Conservation (phyloP, 2,329 filamentous ascomycete genomes). For the Parasarocladium wereldwijsianum region DNA sequence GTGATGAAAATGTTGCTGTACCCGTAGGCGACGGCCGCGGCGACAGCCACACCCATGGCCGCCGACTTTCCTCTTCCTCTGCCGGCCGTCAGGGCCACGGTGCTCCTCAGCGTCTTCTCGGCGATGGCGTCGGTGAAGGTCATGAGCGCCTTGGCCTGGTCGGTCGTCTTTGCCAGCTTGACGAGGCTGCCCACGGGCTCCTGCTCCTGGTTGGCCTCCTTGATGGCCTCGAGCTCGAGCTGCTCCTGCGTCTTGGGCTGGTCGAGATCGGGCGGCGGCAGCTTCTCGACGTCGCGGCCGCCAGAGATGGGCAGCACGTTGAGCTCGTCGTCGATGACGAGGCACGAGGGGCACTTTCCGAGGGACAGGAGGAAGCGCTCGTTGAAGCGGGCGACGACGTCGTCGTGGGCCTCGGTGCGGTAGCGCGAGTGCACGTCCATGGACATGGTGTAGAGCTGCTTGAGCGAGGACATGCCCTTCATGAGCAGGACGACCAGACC, state of each 20-base stretch:
- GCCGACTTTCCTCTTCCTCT: conserved; percentile 96
- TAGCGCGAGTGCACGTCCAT: conserved; percentile 98
- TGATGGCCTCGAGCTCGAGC: conserved; percentile 70
- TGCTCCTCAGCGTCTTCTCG: conserved; percentile 89
- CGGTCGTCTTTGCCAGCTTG: conserved; percentile 74
- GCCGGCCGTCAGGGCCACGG: conserved; percentile 82
- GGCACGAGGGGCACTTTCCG: conserved; percentile 84
- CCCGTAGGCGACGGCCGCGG: conserved; percentile 84
- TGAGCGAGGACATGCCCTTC: conserved; percentile 93
- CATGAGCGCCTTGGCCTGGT: conserved; percentile 91
- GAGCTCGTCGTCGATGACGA: conserved; percentile 94
- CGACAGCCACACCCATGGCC: conserved; percentile 84
- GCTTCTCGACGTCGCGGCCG: conserved; percentile 71
- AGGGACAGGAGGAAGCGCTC: conserved; percentile 92
- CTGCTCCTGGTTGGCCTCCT: conserved; percentile 72
- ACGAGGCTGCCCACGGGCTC: conserved; percentile 77
- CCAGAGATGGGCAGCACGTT: conserved; percentile 96
- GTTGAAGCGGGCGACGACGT: conserved; percentile 93
- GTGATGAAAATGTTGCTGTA: conserved; percentile 99
- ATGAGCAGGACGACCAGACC: conserved; percentile 79
- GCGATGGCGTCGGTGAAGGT: conserved; percentile 94
- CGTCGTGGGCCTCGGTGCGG: conserved; percentile 86
- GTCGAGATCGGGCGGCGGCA: conserved; percentile 63
- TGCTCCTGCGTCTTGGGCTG: conserved; percentile 57
- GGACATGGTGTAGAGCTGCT: conserved; percentile 88